Base-by-base conservation (phyloP, 1,284 basidiomycete genomes). In the Cerrena zonata region DNA sequence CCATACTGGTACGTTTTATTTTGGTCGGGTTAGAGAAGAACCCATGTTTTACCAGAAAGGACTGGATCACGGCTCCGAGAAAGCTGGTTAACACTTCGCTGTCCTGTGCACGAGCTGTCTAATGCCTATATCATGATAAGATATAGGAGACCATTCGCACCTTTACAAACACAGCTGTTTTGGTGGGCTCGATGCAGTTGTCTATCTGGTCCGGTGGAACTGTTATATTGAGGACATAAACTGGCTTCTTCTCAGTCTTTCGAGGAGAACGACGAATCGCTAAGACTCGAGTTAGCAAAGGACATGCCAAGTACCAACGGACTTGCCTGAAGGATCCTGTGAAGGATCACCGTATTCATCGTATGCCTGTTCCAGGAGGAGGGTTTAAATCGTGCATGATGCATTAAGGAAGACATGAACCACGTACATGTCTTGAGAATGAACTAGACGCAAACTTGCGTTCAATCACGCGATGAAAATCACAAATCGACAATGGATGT, bases 171-270 rank as follows among this genome's bases (percentile, higher is more conserved):
- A 93, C 73, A 4, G 73, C 63, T 5, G 73, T 68, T 69, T 94
- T 95, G 11, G 78, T 70, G 13, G 91, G 90, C 56, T 90, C 89
- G 22, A 92, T 63, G 52, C 80, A 80, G 52, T 88, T 86, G 61
- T 94, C 91, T 11, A 94, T 72, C 25, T 82, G 71, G 18, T 72
- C 67, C 1, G 80, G 68, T 38, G 89, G 80, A 11, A 93, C 66
- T 2, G 70, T 75, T 47, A 95, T 61, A 61, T 88, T 84, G 25
- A 96, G 72, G 24, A 92, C 86, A 63, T 91, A 95, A 48, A 91
- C 78, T 1, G 91, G 84, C 60, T 79, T 80, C 63, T 82, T 83
- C 61, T 91, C 89, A 18, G 71, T 62, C 67, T 91, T 90, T 27
- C 82, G 78, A 23, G 89, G 86, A 22, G 90, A 88, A 21, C 84